phyloP scores from a whole-genome alignment of 1,284 basidiomycete genomes.

The Sphaerobolus stellatus region DNA sequence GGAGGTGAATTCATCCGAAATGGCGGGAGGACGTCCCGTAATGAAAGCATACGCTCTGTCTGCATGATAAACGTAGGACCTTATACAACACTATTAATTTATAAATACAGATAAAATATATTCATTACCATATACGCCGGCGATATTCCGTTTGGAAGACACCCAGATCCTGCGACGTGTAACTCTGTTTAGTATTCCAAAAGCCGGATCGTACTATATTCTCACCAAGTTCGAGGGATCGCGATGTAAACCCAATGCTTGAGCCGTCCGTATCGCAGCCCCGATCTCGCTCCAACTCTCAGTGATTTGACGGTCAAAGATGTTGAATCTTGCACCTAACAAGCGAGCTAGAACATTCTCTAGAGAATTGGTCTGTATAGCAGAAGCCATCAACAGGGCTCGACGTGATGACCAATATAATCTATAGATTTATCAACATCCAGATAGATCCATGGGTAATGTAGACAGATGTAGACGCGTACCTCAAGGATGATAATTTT shows the following conservation, averaged over 20 bases:
- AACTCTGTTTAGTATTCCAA: no score
- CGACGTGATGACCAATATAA: conserved; percentile 94
- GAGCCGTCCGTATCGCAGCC: conserved; percentile 89
- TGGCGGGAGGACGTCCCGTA: conserved; percentile 85
- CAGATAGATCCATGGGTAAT: no score
- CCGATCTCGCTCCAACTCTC: conserved; percentile 97
- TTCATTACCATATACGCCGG: conserved; percentile 81
- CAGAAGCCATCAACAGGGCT: conserved; percentile 83
- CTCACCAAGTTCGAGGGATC: conserved; percentile 85
- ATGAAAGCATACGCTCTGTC: conserved; percentile 92
- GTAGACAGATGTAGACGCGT: no score
- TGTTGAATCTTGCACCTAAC: conserved; percentile 86
- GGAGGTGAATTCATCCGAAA: conserved; percentile 85
- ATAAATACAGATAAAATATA: conserved; percentile 4
- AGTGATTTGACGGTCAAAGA: conserved; percentile 83
- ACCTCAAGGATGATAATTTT: conserved; percentile 73
- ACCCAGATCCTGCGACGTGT: conserved; percentile 67
- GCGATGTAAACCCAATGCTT: conserved; percentile 90
- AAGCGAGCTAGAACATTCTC: conserved; percentile 88
- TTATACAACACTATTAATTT: conserved; percentile 29
- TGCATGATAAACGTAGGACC: conserved; percentile 90
- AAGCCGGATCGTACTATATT: no score
- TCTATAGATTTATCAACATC: no score
- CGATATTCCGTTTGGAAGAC: conserved; percentile 85
- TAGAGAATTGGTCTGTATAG: conserved; percentile 86